phyloP scores from a whole-genome alignment of 2,329 filamentous ascomycete genomes.

The Penicillium sp. region DNA sequence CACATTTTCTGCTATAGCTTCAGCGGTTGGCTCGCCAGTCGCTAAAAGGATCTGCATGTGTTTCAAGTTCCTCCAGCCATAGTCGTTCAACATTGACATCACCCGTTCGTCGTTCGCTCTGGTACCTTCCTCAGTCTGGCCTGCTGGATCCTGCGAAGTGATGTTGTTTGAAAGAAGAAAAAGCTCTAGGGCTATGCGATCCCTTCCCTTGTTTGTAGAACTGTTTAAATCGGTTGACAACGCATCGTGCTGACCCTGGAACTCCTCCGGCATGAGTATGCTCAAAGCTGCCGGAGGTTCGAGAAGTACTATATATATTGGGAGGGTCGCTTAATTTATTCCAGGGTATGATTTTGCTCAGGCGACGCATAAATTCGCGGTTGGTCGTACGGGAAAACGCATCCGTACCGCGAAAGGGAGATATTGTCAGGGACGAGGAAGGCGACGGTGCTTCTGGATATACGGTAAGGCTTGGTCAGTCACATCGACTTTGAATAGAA shows the following conservation, averaged over 20 bases:
- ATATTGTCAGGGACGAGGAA: background rate
- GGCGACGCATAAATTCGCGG: conserved; percentile 2
- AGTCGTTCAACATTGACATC: background rate
- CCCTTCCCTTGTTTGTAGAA: background rate
- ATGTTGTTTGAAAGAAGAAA: conserved; percentile 18
- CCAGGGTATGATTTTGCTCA: conserved; percentile 15
- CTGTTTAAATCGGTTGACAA: conserved; percentile 1
- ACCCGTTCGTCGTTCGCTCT: background rate
- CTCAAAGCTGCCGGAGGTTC: conserved; percentile 12
- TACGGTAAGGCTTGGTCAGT: background rate
- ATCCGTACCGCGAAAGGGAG: background rate
- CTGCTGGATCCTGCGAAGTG: background rate
- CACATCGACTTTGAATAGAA: background rate
- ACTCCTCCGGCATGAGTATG: conserved; percentile 18
- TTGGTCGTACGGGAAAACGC: background rate
- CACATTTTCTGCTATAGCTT: conserved; percentile 14
- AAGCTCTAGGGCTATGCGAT: background rate
- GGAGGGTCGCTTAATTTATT: conserved; percentile 2
- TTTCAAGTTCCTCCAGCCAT: background rate
- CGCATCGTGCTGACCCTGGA: background rate
- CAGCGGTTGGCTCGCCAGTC: conserved; percentile 15
- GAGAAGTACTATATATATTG: conserved; percentile 11
- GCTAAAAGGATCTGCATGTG: background rate
- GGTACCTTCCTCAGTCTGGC: background rate
- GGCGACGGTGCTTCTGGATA: background rate